Percentiles rank a stretch among this genome's conserved stretches.
Conservation (phyloP, 2,329 filamentous ascomycete genomes). For the Hypoxylon sp. region DNA sequence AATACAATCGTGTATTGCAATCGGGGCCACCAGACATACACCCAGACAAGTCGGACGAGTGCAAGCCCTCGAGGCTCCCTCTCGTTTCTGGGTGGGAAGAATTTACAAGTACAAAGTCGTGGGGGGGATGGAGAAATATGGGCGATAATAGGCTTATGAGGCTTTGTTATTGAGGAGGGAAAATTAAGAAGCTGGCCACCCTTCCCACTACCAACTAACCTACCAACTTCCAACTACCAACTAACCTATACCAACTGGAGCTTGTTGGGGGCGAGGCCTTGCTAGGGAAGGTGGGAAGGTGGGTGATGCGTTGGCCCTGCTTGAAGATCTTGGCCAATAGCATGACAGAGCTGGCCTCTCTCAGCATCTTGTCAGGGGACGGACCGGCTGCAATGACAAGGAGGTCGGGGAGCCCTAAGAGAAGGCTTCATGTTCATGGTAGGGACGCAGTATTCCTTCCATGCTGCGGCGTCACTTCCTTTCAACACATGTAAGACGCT, state of each 20-base stretch:
- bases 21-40: constrained; percentile 24
- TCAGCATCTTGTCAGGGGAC: constrained; percentile 40
- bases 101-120: constrained; percentile 30
- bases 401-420: constrained; percentile 22
- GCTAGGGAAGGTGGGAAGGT: too few species aligned
- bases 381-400: constrained; percentile 37
- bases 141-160: constrained; percentile 42
- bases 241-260: too few species aligned
- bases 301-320: constrained; percentile 50
- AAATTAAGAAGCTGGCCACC: constrained; percentile 35
- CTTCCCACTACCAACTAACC: too few species aligned
- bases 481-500: neutral
- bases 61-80: constrained; percentile 36
- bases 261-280: too few species aligned
- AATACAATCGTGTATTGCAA: constrained; percentile 34
- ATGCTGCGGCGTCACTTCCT: neutral
- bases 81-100: constrained; percentile 25
- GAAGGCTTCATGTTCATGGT: neutral
- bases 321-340: constrained; percentile 43
- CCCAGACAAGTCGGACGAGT: constrained; percentile 22
- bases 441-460: neutral
- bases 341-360: constrained; percentile 26
- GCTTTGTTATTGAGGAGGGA: constrained; percentile 43
- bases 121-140: constrained; percentile 21
- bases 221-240: too few species aligned